A percentile compares a stretch with the other conserved stretches of the same genome.
Conservation (phyloP, 2,329 filamentous ascomycete species). For the Talaromyces verruculosus region DNA sequence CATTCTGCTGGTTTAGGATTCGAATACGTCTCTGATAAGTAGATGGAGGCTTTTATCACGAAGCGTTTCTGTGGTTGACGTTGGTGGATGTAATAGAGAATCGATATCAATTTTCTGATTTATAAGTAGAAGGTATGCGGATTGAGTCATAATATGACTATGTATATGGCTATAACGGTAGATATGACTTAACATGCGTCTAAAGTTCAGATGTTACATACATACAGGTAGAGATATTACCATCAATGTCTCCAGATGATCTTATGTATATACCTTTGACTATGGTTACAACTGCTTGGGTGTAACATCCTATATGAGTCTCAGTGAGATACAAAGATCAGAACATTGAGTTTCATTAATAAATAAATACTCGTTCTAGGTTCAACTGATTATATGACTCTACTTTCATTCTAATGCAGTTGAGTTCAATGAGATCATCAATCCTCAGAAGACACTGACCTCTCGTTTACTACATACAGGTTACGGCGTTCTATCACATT, state of each 20-base stretch:
- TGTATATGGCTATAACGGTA: not conserved
- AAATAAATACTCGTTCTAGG: not conserved
- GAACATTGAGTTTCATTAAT: no score
- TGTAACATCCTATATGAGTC: not conserved
- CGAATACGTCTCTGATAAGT: not conserved
- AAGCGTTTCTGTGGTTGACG: no score
- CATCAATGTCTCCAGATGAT: not conserved
- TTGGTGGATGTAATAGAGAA: no score
- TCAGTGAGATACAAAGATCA: no score
- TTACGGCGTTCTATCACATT: no score
- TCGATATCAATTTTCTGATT: no score
- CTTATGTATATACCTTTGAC: not conserved
- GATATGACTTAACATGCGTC: not conserved
- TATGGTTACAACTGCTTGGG: not conserved
- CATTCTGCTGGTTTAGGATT: not conserved
- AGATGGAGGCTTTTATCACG: not conserved
- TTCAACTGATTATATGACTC: not conserved
- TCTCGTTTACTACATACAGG: no score
- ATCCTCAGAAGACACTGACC: not conserved
- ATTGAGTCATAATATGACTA: not conserved
- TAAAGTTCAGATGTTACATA: not conserved
- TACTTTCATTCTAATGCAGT: not conserved
- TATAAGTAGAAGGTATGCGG: not conserved
- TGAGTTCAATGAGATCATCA: not conserved
- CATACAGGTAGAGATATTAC: not conserved